These are phyloP conservation scores for Triticum dicoccoides DNA, from an alignment of 176 grass and related monocot species.

Conservation along the genomic window DNA sequence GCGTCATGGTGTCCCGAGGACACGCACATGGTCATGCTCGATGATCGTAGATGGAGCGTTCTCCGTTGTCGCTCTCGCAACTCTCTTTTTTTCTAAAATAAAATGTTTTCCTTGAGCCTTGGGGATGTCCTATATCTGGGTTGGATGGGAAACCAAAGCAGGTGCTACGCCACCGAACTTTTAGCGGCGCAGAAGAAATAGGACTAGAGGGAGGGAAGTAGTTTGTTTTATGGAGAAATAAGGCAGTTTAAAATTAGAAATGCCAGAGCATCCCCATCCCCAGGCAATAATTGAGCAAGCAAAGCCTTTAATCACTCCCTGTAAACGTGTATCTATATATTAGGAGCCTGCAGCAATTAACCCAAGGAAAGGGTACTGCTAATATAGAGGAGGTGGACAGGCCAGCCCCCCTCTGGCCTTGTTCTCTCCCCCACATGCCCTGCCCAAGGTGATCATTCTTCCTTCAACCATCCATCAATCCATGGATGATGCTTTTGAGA, in stretches of 20 bases:
- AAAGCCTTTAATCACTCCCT: conserved; percentile 30
- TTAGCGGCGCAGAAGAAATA: not conserved
- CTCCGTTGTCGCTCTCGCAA: not conserved
- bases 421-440: conserved; percentile 31
- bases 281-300: conserved; percentile 46
- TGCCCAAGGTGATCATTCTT: conserved; percentile 39
- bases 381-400: conserved; percentile 36
- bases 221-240: not conserved
- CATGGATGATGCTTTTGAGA: not conserved
- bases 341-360: conserved; percentile 13
- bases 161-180: conserved; percentile 23
- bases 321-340: conserved; percentile 28
- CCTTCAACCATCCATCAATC: not conserved
- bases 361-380: conserved; percentile 11
- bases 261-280: conserved; percentile 18
- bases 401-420: conserved; percentile 29
- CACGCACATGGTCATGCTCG: not conserved
- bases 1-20: not conserved
- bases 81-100: not conserved
- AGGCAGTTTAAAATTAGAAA: conserved; percentile 48
- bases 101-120: not conserved
- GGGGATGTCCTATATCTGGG: conserved; percentile 31
- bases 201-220: not conserved
- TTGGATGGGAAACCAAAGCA: conserved; percentile 21
- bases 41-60: not conserved